Conservation (phyloP, 257 asterid species). For the Echites panduratus region DNA sequence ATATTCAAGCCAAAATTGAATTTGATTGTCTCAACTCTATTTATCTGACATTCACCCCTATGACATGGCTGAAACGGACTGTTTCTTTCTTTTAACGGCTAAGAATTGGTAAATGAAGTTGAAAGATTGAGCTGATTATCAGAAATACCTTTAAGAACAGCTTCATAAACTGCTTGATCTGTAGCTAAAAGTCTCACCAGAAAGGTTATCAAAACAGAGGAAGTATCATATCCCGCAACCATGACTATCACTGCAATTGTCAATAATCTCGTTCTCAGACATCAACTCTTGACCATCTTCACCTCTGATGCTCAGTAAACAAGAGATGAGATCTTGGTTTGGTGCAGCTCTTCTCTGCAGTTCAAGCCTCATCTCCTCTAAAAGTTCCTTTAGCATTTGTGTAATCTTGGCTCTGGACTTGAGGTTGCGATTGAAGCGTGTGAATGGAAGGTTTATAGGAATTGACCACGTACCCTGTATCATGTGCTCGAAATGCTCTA, state of each 20-base stretch:
- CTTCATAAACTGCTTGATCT: conserved; percentile 34
- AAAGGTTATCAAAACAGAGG: conserved; percentile 58
- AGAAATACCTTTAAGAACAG: conserved; percentile 51
- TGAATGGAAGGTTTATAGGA: conserved; percentile 59
- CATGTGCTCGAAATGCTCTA: conserved; percentile 40
- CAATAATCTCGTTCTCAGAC: conserved; percentile 57
- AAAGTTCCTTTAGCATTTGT: conserved; percentile 42
- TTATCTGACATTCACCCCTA: too few species aligned
- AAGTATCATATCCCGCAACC: conserved; percentile 66
- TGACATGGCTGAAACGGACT: too few species aligned
- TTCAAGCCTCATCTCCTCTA: conserved; percentile 40
- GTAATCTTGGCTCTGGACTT: conserved; percentile 47
- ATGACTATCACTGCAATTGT: conserved; percentile 54
- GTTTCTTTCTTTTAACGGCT: too few species aligned
- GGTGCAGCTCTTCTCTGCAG: conserved; percentile 41
- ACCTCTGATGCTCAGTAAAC: conserved; percentile 47
- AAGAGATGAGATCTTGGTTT: conserved; percentile 59
- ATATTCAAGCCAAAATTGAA: too few species aligned
- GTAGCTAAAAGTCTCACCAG: conserved; percentile 46
- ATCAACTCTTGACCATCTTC: conserved; percentile 31
- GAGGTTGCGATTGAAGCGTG: conserved; percentile 58
- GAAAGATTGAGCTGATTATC: neutral
- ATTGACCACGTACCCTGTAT: conserved; percentile 62
- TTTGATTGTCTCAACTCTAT: too few species aligned
- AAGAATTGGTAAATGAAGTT: neutral